phyloP scores from a whole-genome alignment of 106 monocot species.

The Narthecium ossifragum region DNA sequence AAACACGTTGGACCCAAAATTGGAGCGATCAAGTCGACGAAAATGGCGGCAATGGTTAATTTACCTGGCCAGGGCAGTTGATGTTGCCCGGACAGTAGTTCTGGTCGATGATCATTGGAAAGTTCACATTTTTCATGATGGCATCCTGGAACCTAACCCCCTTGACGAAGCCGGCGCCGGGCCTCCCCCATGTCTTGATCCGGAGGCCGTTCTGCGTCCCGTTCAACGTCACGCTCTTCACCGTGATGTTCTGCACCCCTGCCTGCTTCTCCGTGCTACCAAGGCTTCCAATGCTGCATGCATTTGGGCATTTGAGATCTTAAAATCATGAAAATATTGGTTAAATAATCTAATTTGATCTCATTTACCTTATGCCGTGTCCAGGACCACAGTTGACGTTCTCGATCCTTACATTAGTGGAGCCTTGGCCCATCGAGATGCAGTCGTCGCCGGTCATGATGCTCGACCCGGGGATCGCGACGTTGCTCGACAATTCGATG shows the following conservation, averaged over 20 bases:
- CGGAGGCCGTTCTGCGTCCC: constrained; percentile 10
- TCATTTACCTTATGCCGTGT: constrained; percentile 26
- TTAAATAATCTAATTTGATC: no score
- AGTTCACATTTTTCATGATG: constrained; percentile 2
- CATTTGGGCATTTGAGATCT: no score
- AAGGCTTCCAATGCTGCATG: background rate
- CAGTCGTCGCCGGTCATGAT: constrained; percentile 34
- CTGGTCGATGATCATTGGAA: constrained; percentile 9
- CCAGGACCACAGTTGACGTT: constrained; percentile 28
- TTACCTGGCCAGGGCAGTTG: constrained; percentile 2
- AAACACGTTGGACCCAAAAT: background rate
- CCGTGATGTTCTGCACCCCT: constrained; percentile 8
- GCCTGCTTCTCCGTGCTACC: background rate
- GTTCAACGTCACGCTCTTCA: background rate
- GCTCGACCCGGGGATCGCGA: constrained; percentile 15
- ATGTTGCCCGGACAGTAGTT: constrained; percentile 9
- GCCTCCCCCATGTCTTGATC: constrained; percentile 16
- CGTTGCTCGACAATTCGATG: constrained; percentile 17
- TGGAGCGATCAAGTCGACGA: background rate
- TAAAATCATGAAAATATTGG: no score
- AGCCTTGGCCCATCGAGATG: constrained; percentile 21
- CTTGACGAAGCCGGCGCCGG: background rate
- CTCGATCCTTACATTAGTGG: constrained; percentile 22
- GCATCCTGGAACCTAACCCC: constrained; percentile 5
- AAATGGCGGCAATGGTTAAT: background rate